Percentiles rank a stretch among this genome's conserved stretches.
These are phyloP conservation scores for Beauveria brongniartii DNA, from an alignment of 2,329 filamentous ascomycete species.

Conservation along the genomic window DNA sequence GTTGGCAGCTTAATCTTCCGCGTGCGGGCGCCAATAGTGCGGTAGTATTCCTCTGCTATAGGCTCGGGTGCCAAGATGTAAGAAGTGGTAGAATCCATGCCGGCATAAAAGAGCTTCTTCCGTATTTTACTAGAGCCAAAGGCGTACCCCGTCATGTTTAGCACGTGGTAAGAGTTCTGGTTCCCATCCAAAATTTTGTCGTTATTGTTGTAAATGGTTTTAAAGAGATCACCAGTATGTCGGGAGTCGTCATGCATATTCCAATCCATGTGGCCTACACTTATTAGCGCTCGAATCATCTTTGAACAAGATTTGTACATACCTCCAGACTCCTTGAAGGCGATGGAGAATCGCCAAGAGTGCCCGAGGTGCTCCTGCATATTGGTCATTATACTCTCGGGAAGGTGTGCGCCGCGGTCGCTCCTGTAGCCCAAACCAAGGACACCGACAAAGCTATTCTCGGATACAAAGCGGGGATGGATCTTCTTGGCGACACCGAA, in stretches of 20 bases:
- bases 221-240: neutral
- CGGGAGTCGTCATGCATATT: neutral
- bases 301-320: neutral
- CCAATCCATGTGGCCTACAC: neutral
- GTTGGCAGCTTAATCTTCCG: neutral
- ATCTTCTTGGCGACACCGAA: neutral
- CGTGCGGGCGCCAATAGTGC: neutral
- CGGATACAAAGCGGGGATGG: neutral
- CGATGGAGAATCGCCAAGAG: neutral
- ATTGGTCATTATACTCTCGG: neutral
- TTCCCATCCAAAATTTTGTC: neutral
- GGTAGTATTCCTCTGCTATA: neutral
- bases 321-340: neutral
- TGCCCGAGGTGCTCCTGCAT: neutral
- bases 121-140: neutral
- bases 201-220: neutral
- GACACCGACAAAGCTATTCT: neutral
- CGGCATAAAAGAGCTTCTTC: neutral
- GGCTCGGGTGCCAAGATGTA: neutral
- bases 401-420: neutral
- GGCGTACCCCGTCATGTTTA: neutral
- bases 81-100: neutral
- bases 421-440: neutral
- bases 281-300: neutral
- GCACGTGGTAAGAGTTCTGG: neutral